phyloP scores from a whole-genome alignment of 2,329 filamentous ascomycete species.

The Pseudocercospora cruenta region DNA sequence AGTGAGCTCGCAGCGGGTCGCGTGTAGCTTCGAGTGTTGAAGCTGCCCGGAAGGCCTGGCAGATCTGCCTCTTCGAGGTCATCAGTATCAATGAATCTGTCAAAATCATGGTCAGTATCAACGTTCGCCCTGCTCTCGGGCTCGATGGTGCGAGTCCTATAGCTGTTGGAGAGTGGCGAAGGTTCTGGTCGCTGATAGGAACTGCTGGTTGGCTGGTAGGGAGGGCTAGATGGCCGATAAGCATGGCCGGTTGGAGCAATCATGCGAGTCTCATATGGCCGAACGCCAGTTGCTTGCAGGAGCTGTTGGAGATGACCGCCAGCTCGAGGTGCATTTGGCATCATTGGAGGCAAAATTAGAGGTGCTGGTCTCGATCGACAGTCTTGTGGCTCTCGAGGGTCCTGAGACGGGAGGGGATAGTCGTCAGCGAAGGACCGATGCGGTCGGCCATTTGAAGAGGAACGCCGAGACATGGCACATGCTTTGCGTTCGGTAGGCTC shows the following conservation, averaged over 20 bases:
- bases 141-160: background rate
- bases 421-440: background rate
- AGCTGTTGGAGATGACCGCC: background rate
- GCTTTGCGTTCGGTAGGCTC: background rate
- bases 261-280: background rate
- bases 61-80: background rate
- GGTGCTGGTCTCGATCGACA: background rate
- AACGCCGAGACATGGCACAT: background rate
- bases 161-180: background rate
- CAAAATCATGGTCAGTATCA: background rate
- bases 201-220: background rate
- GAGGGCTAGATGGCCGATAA: background rate
- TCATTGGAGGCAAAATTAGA: background rate
- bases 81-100: background rate
- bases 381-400: background rate
- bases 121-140: background rate
- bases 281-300: background rate
- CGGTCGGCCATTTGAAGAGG: background rate
- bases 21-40: background rate
- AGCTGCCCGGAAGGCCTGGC: background rate
- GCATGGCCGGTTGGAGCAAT: background rate
- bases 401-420: background rate
- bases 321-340: background rate
- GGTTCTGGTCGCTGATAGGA: background rate
- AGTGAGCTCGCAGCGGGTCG: too few species aligned